Evolutionary conservation across 306 rosid species (phyloP).

Genomic region (Comarum palustre): DNA sequence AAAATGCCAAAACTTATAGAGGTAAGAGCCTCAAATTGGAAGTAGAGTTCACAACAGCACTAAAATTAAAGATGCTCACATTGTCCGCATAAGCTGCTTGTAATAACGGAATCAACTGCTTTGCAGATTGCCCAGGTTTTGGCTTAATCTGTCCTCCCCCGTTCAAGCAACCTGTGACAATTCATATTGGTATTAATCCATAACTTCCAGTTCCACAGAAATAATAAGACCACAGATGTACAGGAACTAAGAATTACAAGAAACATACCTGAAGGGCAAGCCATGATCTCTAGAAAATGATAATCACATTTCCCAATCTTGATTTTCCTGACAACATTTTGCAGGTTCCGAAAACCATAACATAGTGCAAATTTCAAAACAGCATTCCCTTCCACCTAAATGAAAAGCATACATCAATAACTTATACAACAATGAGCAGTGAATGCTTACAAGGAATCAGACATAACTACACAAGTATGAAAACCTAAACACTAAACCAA

Average conservation of each 20-base stretch:
- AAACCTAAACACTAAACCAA: not conserved
- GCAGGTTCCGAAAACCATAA: conserved; percentile 90
- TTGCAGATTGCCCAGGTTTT: conserved; percentile 66
- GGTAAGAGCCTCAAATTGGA: not conserved
- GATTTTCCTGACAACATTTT: conserved; percentile 72
- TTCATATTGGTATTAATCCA: not conserved
- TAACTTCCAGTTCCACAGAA: not conserved
- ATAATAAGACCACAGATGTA: not conserved
- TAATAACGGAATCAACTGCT: conserved; percentile 60
- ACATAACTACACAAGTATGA: not conserved
- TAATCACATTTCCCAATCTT: conserved; percentile 77
- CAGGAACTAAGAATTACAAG: not conserved
- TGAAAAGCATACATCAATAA: conserved; percentile 15
- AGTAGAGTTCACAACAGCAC: conserved; percentile 1
- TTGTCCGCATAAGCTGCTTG: conserved; percentile 71
- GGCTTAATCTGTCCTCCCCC: conserved; percentile 98
- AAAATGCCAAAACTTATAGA: not conserved
- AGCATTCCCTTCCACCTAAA: conserved; percentile 76
- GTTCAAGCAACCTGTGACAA: conserved; percentile 77
- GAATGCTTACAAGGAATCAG: conserved; percentile 3
- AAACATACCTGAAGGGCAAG: conserved; percentile 85
- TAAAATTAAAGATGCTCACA: conserved; percentile 39
- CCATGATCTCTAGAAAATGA: conserved; percentile 92
- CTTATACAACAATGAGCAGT: conserved; percentile 12
- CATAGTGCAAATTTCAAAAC: conserved; percentile 76